These are phyloP conservation scores for Dicorynia guianensis DNA, from an alignment of 306 rosid species.

Conservation along the genomic window DNA sequence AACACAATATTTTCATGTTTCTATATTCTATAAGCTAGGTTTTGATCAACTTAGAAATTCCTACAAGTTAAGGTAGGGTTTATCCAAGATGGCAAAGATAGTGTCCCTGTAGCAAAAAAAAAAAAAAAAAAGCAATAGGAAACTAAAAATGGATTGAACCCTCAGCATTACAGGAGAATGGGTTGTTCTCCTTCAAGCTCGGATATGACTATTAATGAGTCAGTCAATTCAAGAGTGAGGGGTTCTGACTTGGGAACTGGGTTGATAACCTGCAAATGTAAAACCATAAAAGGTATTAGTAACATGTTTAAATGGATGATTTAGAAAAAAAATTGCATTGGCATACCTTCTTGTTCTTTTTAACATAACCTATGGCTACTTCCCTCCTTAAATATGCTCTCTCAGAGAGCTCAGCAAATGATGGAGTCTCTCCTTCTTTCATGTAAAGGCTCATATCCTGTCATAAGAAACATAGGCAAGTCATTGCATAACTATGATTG, in stretches of 20 bases:
- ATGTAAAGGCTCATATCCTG: slow-evolving; percentile 85
- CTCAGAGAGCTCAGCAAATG: slow-evolving; percentile 83
- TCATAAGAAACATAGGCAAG: slow-evolving; percentile 31
- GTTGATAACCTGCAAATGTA: slow-evolving; percentile 77
- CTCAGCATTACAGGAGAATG: slow-evolving; percentile 39
- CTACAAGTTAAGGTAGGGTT: no score
- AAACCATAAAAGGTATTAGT: slow-evolving; percentile 29
- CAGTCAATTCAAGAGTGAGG: slow-evolving; percentile 77
- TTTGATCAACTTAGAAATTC: no score
- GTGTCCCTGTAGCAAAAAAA: no score
- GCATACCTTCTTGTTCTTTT: slow-evolving; percentile 76
- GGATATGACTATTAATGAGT: slow-evolving; percentile 88
- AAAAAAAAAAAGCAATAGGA: no score
- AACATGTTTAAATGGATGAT: slow-evolving; percentile 16
- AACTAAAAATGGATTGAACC: not conserved
- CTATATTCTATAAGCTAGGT: no score
- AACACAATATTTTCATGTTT: no score
- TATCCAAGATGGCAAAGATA: no score
- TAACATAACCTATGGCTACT: slow-evolving; percentile 95
- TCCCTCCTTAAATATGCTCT: slow-evolving; percentile 85
- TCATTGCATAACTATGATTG: slow-evolving; percentile 16
- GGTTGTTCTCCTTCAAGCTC: slow-evolving; percentile 96
- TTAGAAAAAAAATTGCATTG: slow-evolving; percentile 25
- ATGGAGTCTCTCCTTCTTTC: slow-evolving; percentile 88
- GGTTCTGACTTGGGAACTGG: slow-evolving; percentile 86